Evolutionary conservation across 345 rosid genomes (phyloP).

Genomic region (Rhizophora apiculata): DNA sequence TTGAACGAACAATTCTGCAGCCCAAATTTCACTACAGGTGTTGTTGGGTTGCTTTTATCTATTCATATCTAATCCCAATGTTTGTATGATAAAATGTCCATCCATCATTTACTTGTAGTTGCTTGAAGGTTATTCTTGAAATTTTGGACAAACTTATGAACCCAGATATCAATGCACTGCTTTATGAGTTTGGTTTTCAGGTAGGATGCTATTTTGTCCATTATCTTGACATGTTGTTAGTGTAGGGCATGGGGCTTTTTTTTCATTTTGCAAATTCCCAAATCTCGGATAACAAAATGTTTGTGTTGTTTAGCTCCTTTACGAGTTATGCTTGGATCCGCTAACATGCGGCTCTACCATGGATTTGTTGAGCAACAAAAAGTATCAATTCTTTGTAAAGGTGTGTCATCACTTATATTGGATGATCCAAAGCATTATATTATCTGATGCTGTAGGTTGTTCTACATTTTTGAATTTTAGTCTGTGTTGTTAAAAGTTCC

Average conservation of each 20-base stretch:
- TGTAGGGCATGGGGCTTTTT: not conserved
- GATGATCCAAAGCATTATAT: conserved; percentile 1
- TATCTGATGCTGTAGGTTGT: conserved; percentile 2
- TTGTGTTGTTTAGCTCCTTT: conserved; percentile 60
- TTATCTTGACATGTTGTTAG: not conserved
- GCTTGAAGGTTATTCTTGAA: conserved; percentile 91
- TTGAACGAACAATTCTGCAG: conserved; percentile 79
- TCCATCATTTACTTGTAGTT: conserved; percentile 46
- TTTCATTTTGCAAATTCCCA: not conserved
- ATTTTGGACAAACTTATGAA: conserved; percentile 70
- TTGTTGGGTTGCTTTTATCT: conserved; percentile 11
- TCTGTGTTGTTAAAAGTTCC: conserved; percentile 5
- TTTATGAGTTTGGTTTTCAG: conserved; percentile 94
- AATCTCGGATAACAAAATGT: not conserved
- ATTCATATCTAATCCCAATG: not conserved
- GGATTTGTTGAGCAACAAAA: conserved; percentile 80
- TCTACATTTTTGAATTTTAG: conserved; percentile 1
- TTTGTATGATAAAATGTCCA: conserved; percentile 11
- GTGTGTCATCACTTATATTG: conserved; percentile 30
- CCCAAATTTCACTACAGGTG: conserved; percentile 96
- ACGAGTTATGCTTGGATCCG: conserved; percentile 83
- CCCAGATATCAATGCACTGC: conserved; percentile 72
- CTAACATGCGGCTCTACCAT: conserved; percentile 73
- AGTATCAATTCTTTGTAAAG: conserved; percentile 77
- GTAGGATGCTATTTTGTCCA: conserved; percentile 31